These are phyloP conservation scores for Penicillium coprophilum DNA, from an alignment of 495 filamentous ascomycete species.

Conservation along the genomic window DNA sequence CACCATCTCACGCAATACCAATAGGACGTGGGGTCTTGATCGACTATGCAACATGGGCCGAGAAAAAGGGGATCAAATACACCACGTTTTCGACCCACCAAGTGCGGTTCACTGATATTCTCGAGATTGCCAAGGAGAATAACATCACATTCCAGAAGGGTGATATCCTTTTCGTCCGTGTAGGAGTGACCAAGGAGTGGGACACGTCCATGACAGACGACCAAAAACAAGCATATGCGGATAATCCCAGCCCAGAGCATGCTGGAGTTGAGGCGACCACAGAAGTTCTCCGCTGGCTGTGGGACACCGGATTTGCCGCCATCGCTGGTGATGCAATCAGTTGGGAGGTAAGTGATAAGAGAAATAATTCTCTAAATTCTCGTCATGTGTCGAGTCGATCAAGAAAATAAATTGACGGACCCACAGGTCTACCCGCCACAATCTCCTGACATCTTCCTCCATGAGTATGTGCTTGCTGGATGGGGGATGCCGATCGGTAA, in stretches of 20 bases:
- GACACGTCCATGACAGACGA: slow-evolving; percentile 37
- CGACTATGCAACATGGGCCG: slow-evolving; percentile 53
- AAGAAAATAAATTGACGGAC: slow-evolving; percentile 9
- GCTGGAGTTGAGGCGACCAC: slow-evolving; percentile 46
- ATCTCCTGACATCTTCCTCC: slow-evolving; percentile 38
- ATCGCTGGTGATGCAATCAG: slow-evolving; percentile 50
- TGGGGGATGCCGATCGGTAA: slow-evolving; percentile 59
- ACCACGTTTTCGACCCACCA: slow-evolving; percentile 39
- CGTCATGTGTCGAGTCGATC: background rate
- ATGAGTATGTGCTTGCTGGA: slow-evolving; percentile 54
- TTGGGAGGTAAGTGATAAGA: slow-evolving; percentile 39
- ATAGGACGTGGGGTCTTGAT: slow-evolving; percentile 55
- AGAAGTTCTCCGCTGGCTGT: slow-evolving; percentile 47
- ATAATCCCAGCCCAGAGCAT: slow-evolving; percentile 27
- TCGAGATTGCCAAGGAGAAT: slow-evolving; percentile 36
- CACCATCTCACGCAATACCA: background rate
- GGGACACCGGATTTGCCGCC: slow-evolving; percentile 50
- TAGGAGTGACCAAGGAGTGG: slow-evolving; percentile 47
- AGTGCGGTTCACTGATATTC: slow-evolving; percentile 43
- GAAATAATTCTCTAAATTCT: background rate
- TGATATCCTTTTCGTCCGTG: slow-evolving; percentile 55
- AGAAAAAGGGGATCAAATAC: slow-evolving; percentile 37
- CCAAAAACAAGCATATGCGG: slow-evolving; percentile 34
- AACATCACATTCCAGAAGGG: slow-evolving; percentile 44
- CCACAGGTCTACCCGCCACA: slow-evolving; percentile 36